phyloP scores from a whole-genome alignment of 768 basidiomycete genomes.

The Lactarius hatsudake region DNA sequence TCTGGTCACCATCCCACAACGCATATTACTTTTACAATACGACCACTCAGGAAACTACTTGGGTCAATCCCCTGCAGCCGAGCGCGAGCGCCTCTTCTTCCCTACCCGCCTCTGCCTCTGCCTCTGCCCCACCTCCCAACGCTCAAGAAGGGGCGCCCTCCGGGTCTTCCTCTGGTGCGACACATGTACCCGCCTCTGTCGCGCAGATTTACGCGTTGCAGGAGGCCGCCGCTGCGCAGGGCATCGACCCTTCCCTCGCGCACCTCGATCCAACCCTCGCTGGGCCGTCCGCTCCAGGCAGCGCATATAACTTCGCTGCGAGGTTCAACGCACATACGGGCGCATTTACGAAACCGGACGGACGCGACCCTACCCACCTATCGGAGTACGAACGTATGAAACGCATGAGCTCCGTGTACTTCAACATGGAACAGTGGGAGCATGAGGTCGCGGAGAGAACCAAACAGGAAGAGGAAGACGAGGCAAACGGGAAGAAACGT shows the following conservation, averaged over 20 bases:
- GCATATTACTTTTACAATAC: conserved; percentile 86
- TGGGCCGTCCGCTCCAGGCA: conserved; percentile 36
- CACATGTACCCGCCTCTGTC: conserved; percentile 31
- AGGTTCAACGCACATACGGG: conserved; percentile 84
- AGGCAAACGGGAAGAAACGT: conserved; percentile 63
- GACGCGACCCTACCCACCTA: conserved; percentile 70
- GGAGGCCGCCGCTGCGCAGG: conserved; percentile 69
- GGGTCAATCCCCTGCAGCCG: conserved; percentile 69
- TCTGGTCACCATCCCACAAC: conserved; percentile 73
- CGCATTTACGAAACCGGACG: conserved; percentile 62
- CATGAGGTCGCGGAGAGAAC: conserved; percentile 54
- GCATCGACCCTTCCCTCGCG: conserved; percentile 81
- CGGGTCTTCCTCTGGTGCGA: conserved; percentile 33
- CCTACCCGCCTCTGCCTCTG: conserved; percentile 30
- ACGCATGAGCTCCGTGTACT: conserved; percentile 87
- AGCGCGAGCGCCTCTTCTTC: conserved; percentile 7
- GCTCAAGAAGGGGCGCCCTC: conserved; percentile 26
- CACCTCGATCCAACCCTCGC: conserved; percentile 72
- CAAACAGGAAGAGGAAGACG: conserved; percentile 44
- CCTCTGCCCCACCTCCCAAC: conserved; percentile 30
- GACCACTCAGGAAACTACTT: conserved; percentile 75
- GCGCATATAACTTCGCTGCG: conserved; percentile 50
- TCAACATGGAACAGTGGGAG: conserved; percentile 82
- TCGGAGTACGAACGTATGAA: conserved; percentile 79
- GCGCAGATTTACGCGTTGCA: conserved; percentile 49